phyloP scores from a whole-genome alignment of 495 filamentous ascomycete species.

The Acidomyces sp. region DNA sequence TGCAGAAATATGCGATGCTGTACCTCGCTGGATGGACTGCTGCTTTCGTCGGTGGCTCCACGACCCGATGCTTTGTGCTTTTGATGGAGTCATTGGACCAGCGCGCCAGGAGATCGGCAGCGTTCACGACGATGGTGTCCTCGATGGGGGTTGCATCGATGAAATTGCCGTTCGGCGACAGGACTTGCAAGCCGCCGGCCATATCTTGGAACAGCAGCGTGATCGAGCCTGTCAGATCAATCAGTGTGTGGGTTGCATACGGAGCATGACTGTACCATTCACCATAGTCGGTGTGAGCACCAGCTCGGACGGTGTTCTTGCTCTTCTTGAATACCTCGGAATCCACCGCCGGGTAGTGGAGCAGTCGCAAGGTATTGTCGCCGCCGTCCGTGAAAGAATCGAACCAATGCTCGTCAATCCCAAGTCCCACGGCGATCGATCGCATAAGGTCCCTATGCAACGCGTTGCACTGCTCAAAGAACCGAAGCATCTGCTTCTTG shows the following conservation, averaged over 20 bases:
- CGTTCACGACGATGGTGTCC: conserved; percentile 80
- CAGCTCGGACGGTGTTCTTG: conserved; percentile 64
- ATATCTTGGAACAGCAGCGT: conserved; percentile 84
- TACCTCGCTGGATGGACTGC: conserved; percentile 50
- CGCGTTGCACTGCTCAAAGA: conserved; percentile 58
- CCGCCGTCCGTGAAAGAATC: conserved; percentile 57
- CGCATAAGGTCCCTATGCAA: conserved; percentile 74
- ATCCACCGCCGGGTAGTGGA: conserved; percentile 70
- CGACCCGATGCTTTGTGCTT: conserved; percentile 78
- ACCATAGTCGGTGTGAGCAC: conserved; percentile 78
- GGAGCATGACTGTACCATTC: conserved; percentile 8
- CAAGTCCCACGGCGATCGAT: conserved; percentile 76
- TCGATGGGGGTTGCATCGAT: conserved; percentile 73
- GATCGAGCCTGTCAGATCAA: conserved; percentile 40
- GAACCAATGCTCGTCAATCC: conserved; percentile 59
- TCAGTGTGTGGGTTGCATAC: conserved; percentile 1
- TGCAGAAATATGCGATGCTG: conserved; percentile 73
- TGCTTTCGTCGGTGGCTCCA: conserved; percentile 52
- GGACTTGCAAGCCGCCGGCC: conserved; percentile 72
- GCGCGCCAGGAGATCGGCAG: conserved; percentile 72
- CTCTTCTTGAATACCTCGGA: conserved; percentile 50
- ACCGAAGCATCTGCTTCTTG: conserved; percentile 55
- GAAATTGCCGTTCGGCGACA: conserved; percentile 61
- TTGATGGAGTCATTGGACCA: conserved; percentile 82
- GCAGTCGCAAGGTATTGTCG: conserved; percentile 76